Evolutionary conservation across 2,329 filamentous ascomycete species (phyloP).

Genomic region (Berkeleyomyces rouxiae): DNA sequence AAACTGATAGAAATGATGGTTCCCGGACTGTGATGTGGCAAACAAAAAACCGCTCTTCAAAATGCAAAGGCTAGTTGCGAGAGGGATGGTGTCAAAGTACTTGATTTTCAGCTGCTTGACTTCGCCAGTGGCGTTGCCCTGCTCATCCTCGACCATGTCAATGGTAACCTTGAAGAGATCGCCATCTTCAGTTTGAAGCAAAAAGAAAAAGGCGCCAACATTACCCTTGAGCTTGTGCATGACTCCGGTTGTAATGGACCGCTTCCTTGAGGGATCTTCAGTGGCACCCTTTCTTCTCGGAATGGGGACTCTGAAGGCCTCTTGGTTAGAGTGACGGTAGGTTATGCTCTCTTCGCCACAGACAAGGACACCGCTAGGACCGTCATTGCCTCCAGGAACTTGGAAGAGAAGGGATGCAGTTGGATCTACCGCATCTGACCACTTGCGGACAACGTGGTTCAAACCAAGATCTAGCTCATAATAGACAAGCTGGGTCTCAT

Average conservation of each 20-base stretch:
- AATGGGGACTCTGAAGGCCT: constrained; percentile 75
- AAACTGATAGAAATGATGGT: constrained; percentile 91
- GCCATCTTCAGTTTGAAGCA: constrained; percentile 92
- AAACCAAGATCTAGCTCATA: constrained; percentile 94
- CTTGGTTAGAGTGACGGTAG: constrained; percentile 91
- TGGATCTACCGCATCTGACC: constrained; percentile 85
- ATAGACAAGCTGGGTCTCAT: constrained; percentile 86
- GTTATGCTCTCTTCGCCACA: constrained; percentile 91
- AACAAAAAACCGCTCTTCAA: constrained; percentile 93
- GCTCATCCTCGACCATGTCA: constrained; percentile 70
- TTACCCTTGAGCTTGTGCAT: constrained; percentile 86
- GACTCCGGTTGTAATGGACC: constrained; percentile 75
- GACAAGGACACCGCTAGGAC: constrained; percentile 85
- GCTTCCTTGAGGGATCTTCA: constrained; percentile 82
- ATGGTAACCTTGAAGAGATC: constrained; percentile 94
- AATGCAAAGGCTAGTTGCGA: constrained; percentile 77
- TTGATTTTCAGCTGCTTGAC: constrained; percentile 80
- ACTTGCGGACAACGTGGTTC: constrained; percentile 93
- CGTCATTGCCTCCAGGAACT: constrained; percentile 83
- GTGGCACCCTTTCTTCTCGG: constrained; percentile 73
- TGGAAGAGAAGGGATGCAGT: constrained; percentile 84
- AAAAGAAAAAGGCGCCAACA: constrained; percentile 83
- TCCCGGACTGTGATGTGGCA: constrained; percentile 79
- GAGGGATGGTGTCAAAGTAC: constrained; percentile 91
- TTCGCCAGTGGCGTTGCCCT: constrained; percentile 62